Base-by-base conservation (phyloP, 2,329 filamentous ascomycete species). In the Exserohilum rostratum region DNA sequence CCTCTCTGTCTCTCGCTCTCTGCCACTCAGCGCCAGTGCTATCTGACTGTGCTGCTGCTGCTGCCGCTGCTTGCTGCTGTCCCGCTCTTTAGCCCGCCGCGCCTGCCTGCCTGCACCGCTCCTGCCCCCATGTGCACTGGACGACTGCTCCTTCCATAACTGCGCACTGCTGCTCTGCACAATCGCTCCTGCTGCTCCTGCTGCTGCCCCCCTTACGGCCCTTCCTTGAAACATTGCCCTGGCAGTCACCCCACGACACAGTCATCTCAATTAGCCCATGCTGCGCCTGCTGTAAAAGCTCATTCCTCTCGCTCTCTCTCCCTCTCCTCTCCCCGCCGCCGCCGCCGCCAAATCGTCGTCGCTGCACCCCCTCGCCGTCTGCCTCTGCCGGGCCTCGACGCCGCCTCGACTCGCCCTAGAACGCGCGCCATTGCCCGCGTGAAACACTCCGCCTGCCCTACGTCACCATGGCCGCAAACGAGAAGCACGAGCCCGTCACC, bases 401-500 rank as follows among this genome's bases (percentile, higher is more conserved):
- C n/a, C n/a, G n/a, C n/a, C 45, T 34, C 44, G 17, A 55, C 33
- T 46, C 56, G 43, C 55, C 40, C 57, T n/a, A n/a, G n/a, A n/a
- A n/a, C n/a, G n/a, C n/a, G n/a, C n/a, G n/a, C n/a, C n/a, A n/a
- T n/a, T n/a, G n/a, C n/a, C n/a, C n/a, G n/a, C n/a, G n/a, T n/a
- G n/a, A n/a, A n/a, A n/a, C n/a, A n/a, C n/a, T n/a, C n/a, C n/a
- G n/a, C 53, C 51, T 44, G 50, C 33, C 53, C 58, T 34, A 57
- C 54, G 52, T 55, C 58, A 53, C 63, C 64, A 72, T 71, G 68
- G 62, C 68, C 42, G 59, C 68, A 60, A 62, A 63, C 54, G 65
- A 70, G 55, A 67, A 66, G 57, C 62, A 70, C 48, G 59, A 59
- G 59, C 68, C 72, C 54, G 57, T 72, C 59, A 78, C 76, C 45